Evolutionary conservation across 1,284 basidiomycete species (phyloP).

Genomic region (Fomitiporia mediterranea): DNA sequence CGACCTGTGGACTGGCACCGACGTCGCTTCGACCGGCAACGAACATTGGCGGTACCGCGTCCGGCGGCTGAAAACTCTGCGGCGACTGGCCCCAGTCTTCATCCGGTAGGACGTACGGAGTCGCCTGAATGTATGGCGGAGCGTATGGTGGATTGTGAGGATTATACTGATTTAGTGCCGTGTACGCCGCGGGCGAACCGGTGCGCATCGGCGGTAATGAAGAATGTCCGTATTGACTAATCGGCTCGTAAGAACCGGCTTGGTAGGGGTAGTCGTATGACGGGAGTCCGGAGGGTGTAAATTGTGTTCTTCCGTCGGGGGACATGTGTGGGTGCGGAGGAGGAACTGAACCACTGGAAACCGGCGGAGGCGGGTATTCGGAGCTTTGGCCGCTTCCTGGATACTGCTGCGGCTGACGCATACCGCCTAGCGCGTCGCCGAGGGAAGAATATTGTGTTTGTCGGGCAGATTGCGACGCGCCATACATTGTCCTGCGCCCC

Average conservation of each 20-base stretch:
- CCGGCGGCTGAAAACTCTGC: constrained; percentile 23
- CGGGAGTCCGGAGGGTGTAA: constrained; percentile 28
- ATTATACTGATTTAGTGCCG: constrained; percentile 31
- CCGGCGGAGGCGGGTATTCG: constrained; percentile 23
- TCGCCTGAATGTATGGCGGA: constrained; percentile 31
- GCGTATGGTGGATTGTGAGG: constrained; percentile 25
- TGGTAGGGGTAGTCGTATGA: constrained; percentile 51
- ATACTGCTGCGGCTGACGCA: constrained; percentile 14
- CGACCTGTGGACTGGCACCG: constrained; percentile 6
- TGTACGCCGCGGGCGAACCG: constrained; percentile 38
- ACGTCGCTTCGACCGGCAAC: constrained; percentile 8
- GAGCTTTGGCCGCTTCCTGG: constrained; percentile 13
- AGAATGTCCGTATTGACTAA: constrained; percentile 33
- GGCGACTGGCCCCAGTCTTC: constrained; percentile 31
- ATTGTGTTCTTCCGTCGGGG: constrained; percentile 44
- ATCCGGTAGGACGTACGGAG: constrained; percentile 29
- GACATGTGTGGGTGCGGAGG: constrained; percentile 35
- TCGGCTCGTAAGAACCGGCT: constrained; percentile 35
- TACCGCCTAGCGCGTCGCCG: constrained; percentile 21
- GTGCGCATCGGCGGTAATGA: constrained; percentile 32
- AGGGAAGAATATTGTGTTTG: constrained; percentile 20
- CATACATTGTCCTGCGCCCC: constrained; percentile 10
- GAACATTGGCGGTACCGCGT: constrained; percentile 26
- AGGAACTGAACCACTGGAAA: constrained; percentile 22
- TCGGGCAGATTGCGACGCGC: constrained; percentile 10